Base-by-base conservation (phyloP, 2,329 filamentous ascomycete genomes). In the Talaromyces rugulosus region DNA sequence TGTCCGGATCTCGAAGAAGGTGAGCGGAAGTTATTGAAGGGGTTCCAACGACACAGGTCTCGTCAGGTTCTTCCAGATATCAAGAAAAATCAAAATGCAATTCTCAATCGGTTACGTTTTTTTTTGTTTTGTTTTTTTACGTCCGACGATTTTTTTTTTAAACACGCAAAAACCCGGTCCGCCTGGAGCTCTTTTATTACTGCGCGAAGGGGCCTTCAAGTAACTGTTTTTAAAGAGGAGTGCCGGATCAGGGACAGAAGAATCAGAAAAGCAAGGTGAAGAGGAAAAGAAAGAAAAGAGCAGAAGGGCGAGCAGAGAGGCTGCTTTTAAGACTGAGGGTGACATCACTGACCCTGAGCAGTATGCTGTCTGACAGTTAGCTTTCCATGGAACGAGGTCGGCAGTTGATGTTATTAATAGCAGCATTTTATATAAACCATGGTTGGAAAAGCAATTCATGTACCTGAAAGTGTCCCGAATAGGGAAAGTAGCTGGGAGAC, bases 81-180 rank as follows among this genome's bases (percentile, higher is more conserved):
- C 61, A 62, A 40, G 53, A 47, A 47, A 47, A 47, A 27, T 47
- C 42, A 27, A 47, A 47, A 27, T 47, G 18, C 44, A 47, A 47
- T 11, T 47, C 44, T 47, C 44, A 62, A 59, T 27, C 60, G 36
- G 55, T 52, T 62, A 59, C 58, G 36, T 18, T 59, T 62, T 62
- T 62, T 36, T 60, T 50, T 56, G 53, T 54, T 62, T 52, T 36
- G 8, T 53, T 52, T 52, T 52, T 53, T 53, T 1, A 53, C 16
- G 50, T 3, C 50, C 27, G 27, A 53, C 50, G 50, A 53, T 51
- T 62, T 60, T 61, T 56, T 50, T 44, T 31, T 51, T 50, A 42
- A 62, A 59, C 61, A 59, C 61, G 61, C 61, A 62, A 47, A 56
- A 59, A 62, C 61, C 61, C 61, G 56, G 61, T 62, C 50, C 40